Evolutionary conservation across 805 yeast species (phyloP), one percentile per base, ranked within the genome.

Genomic region (Cyberlindnera samutprakarnensis): DNA sequence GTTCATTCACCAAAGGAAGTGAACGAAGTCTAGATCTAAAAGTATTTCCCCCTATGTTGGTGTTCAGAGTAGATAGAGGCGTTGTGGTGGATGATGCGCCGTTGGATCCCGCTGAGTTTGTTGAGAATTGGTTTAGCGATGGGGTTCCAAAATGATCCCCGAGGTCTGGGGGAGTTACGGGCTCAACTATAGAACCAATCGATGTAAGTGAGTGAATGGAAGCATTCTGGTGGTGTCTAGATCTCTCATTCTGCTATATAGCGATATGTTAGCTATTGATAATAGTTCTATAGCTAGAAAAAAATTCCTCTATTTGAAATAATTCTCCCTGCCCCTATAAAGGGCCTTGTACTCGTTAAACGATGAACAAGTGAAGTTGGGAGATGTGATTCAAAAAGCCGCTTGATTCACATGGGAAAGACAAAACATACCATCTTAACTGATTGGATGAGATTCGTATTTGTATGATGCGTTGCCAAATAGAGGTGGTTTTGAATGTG

Each of bases 81-180:
- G 53, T 44, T 4, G 46, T 24, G 6, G 33, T 20, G 12, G 39
- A 31, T 5, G 42, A 33, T 13, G 21, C 22, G 4, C 30, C n/a
- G 35, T 20, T 28, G 26, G 27, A 30, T 28, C 21, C 7, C n/a
- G n/a, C n/a, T n/a, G n/a, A n/a, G 36, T 25, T 20, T 34, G 37
- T 17, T 17, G 21, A 12, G 28, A 27, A 25, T 32, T 48, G 53
- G 27, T 46, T 50, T 23, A 44, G 44, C 41, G 39, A 34, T 29
- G 42, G 23, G 31, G 34, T 11, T 6, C 23, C 17, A 22, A 30
- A 34, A 38, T 45, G 43, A 23, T 51, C 54, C 17, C 51, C 46
- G 18, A 49, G 37, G 20, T 43, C 61, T 39, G 75, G 73, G 3
- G 76, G 76, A 4, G 76, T 70, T 25, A 70, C 55, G 7, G 76